Conservation (phyloP, 202 grass and related monocot species). For the Schoenoplectus tabernaemontani region DNA sequence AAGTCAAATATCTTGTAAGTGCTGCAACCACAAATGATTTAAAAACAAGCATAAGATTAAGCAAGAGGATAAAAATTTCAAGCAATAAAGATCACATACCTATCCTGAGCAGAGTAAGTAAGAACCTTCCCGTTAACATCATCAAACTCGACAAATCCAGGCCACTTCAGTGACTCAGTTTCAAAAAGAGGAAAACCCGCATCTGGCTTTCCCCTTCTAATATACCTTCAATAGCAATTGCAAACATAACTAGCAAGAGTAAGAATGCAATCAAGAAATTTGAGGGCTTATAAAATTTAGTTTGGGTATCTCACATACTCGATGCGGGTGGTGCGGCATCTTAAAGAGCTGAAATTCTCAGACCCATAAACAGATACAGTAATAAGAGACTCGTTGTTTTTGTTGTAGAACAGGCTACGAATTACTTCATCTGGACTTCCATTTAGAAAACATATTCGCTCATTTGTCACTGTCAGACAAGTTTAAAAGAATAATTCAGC, state of each 20-base stretch:
- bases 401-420: conserved; percentile 95
- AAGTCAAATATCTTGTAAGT: conserved; percentile 95
- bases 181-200: conserved; percentile 89
- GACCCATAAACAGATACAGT: conserved; percentile 89
- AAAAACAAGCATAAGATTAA: conserved; percentile 7
- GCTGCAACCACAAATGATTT: conserved; percentile 31
- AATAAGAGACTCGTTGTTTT: conserved; percentile 92
- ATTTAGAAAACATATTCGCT: conserved; percentile 84
- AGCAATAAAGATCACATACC: conserved; percentile 35
- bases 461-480: conserved; percentile 52
- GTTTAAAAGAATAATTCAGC: background rate
- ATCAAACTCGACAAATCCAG: conserved; percentile 97
- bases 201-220: conserved; percentile 60
- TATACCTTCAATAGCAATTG: conserved; percentile 54
- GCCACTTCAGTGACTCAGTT: conserved; percentile 89
- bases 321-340: conserved; percentile 81
- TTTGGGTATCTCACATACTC: conserved; percentile 43
- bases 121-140: conserved; percentile 96
- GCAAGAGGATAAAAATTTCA: background rate
- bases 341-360: conserved; percentile 82
- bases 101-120: conserved; percentile 88
- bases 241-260: background rate
- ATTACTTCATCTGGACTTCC: conserved; percentile 92
- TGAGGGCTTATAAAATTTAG: background rate
- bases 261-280: background rate